A percentile compares a stretch with the other conserved stretches of the same genome.
phyloP scores from a whole-genome alignment of 164 flowering plant genomes.

The grape (Vitis vinifera) region ASM3070453v1 NC_081811.1:28617001-28617500 shows the following conservation, averaged over 20 bases:
- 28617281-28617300: slow-evolving; percentile 50
- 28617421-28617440: slow-evolving; percentile 84
- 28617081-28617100: not conserved
- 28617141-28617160: too few species aligned
- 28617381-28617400: slow-evolving; percentile 83
- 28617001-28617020: slow-evolving; percentile 50
- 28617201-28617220: slow-evolving; percentile 24
- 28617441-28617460: slow-evolving; percentile 74
- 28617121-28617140: slow-evolving; percentile 1
- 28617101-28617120: slow-evolving; percentile 11
- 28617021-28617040: slow-evolving; percentile 23
- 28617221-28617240: slow-evolving; percentile 18
- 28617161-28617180: too few species aligned
- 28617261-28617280: slow-evolving; percentile 70
- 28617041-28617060: slow-evolving; percentile 15
- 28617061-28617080: slow-evolving; percentile 26
- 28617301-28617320: slow-evolving; percentile 47
- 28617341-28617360: slow-evolving; percentile 87
- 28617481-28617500: slow-evolving; percentile 82
- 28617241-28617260: slow-evolving; percentile 60
- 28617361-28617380: slow-evolving; percentile 96
- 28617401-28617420: slow-evolving; percentile 85
- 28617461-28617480: slow-evolving; percentile 72
- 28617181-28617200: slow-evolving; percentile 21
- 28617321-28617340: slow-evolving; percentile 54